phyloP scores from a whole-genome alignment of 768 basidiomycete genomes.

The Rhizopogon rudus region DNA sequence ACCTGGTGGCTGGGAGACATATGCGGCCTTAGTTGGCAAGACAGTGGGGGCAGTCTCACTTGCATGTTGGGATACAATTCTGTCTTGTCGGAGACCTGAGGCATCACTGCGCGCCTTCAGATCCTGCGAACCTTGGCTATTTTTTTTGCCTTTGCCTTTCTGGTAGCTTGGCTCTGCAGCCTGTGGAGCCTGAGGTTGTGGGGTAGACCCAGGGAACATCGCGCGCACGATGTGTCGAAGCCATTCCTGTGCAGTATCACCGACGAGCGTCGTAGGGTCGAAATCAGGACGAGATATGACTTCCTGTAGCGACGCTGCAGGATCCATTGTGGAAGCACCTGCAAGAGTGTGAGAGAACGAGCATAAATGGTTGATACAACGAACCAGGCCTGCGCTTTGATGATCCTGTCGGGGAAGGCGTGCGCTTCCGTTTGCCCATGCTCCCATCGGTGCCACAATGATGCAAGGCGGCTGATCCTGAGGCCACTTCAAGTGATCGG shows the following conservation, averaged over 20 bases:
- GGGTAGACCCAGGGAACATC: slow-evolving; percentile 55
- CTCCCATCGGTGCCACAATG: background rate
- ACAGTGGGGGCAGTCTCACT: background rate
- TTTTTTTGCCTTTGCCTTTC: slow-evolving; percentile 9
- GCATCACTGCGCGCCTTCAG: too few species aligned
- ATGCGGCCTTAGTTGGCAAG: slow-evolving; percentile 4
- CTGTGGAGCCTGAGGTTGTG: slow-evolving; percentile 1
- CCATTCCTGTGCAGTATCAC: slow-evolving; percentile 50
- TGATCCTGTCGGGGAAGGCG: slow-evolving; percentile 28
- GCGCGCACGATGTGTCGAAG: slow-evolving; percentile 41
- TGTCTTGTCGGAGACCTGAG: too few species aligned
- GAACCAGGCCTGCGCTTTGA: slow-evolving; percentile 27
- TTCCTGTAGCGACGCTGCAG: slow-evolving; percentile 12
- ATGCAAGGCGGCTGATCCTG: background rate
- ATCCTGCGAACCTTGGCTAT: background rate
- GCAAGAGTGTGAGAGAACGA: background rate
- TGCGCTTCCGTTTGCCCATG: slow-evolving; percentile 39
- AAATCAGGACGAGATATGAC: slow-evolving; percentile 22
- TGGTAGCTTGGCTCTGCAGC: slow-evolving; percentile 6
- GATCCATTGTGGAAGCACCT: background rate
- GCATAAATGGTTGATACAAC: background rate
- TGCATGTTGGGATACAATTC: background rate
- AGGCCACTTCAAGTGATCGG: background rate
- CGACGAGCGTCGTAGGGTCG: slow-evolving; percentile 29
- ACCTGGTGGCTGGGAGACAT: slow-evolving; percentile 11